Conservation (phyloP, 371 early-diverging fungal species). For the Haplosporangium sp. region DNA sequence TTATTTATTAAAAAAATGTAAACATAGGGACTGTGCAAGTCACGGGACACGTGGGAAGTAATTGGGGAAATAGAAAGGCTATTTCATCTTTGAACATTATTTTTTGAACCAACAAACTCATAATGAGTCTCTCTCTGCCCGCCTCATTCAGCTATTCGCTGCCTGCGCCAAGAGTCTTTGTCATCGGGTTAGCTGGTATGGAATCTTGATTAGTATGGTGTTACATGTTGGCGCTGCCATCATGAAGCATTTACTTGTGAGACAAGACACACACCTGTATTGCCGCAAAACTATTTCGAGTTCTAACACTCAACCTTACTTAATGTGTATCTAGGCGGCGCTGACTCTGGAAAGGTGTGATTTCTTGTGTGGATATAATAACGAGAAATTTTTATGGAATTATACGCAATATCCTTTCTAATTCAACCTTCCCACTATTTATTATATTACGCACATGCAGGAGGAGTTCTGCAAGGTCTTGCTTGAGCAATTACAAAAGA, state of each 20-base stretch:
- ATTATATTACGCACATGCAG: constrained; percentile 8
- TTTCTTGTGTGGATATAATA: not conserved
- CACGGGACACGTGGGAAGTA: constrained; percentile 1
- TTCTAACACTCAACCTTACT: not conserved
- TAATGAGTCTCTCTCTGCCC: constrained; percentile 6
- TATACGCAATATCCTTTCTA: not conserved
- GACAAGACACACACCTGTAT: not conserved
- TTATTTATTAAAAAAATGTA: not conserved
- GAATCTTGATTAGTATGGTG: not conserved
- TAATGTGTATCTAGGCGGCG: constrained; percentile 34
- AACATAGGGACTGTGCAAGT: not conserved
- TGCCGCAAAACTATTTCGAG: not conserved
- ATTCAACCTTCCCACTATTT: not conserved
- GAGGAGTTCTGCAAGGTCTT: constrained; percentile 46
- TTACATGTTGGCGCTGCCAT: not conserved
- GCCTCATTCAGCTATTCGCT: constrained; percentile 12
- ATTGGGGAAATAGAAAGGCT: not conserved
- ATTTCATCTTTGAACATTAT: not conserved
- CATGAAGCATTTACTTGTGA: not conserved
- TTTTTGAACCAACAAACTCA: not conserved
- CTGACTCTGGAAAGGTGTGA: constrained; percentile 50
- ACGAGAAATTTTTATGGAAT: not conserved
- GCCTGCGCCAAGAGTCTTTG: constrained; percentile 38
- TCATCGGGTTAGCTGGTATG: constrained; percentile 52
- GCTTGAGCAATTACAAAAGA: constrained; percentile 45